Evolutionary conservation across 495 filamentous ascomycete genomes (phyloP).

Genomic region (Durotheca rogersii): DNA sequence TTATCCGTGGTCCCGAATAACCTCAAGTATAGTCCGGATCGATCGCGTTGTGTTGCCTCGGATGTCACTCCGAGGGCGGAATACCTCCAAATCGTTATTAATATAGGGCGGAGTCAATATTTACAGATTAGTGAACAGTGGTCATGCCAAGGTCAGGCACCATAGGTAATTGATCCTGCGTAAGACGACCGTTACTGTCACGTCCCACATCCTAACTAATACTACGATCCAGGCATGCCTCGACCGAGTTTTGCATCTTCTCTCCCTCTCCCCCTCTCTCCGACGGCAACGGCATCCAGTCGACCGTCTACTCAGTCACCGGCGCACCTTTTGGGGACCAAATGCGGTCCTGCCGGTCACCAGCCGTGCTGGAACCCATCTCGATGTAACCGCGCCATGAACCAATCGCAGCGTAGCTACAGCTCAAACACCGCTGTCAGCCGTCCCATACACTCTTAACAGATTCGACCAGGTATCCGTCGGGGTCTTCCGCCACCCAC

Average conservation of each 20-base stretch:
- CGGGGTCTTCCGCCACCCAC: constrained; percentile 1
- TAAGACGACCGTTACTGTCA: constrained; percentile 8
- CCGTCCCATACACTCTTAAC: neutral
- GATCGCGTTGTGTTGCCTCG: constrained; percentile 31
- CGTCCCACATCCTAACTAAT: neutral
- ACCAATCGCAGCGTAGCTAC: constrained; percentile 2
- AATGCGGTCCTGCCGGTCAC: constrained; percentile 11
- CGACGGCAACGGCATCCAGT: neutral
- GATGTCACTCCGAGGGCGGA: neutral
- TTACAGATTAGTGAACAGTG: constrained; percentile 15
- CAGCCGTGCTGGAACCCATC: constrained; percentile 2
- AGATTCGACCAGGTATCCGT: neutral
- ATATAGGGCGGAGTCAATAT: constrained; percentile 23
- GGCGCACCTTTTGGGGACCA: neutral
- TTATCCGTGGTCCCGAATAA: constrained; percentile 8
- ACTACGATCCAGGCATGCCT: constrained; percentile 1
- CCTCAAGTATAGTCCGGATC: constrained; percentile 8
- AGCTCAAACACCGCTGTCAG: neutral
- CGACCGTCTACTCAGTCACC: neutral
- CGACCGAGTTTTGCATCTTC: constrained; percentile 1
- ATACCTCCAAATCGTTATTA: constrained; percentile 9
- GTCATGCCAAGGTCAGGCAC: constrained; percentile 21
- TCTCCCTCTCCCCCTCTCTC: neutral
- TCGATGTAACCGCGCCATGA: constrained; percentile 9
- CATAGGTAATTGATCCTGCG: constrained; percentile 2